Conservation (phyloP, 805 yeast species). For the Sungouiozyma ichnusensis region DNA sequence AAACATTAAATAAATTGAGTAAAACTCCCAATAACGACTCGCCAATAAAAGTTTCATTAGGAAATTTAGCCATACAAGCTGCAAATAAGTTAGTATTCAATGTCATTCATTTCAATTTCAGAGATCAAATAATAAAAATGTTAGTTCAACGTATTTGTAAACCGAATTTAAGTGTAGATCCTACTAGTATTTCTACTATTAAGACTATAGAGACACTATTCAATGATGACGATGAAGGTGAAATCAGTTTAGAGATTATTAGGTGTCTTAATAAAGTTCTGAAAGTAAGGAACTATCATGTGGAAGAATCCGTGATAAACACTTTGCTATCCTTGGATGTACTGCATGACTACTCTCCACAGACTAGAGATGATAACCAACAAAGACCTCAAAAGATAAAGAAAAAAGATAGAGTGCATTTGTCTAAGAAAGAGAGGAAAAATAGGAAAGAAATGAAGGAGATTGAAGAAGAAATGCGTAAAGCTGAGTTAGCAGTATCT, state of each 20-base stretch:
- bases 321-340: constrained; percentile 58
- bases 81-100: constrained; percentile 66
- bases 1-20: constrained; percentile 36
- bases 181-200: constrained; percentile 47
- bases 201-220: constrained; percentile 60
- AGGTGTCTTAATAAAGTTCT: constrained; percentile 59
- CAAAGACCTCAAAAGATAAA: constrained; percentile 39
- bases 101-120: constrained; percentile 69
- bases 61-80: constrained; percentile 57
- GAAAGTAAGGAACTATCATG: constrained; percentile 61
- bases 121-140: constrained; percentile 62
- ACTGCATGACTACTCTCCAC: constrained; percentile 64
- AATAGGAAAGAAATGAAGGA: constrained; percentile 74
- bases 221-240: constrained; percentile 74
- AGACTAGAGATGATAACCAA: constrained; percentile 37
- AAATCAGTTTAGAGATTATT: constrained; percentile 63
- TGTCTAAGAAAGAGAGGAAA: constrained; percentile 84
- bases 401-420: constrained; percentile 83
- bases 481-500: constrained; percentile 80
- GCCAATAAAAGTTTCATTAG: constrained; percentile 28
- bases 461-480: constrained; percentile 81
- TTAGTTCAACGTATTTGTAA: constrained; percentile 58
- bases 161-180: constrained; percentile 37
- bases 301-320: constrained; percentile 75
- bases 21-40: constrained; percentile 29